Evolutionary conservation across 164 flowering plant species (phyloP).

Genomic region (Buxus sempervirens): DNA sequence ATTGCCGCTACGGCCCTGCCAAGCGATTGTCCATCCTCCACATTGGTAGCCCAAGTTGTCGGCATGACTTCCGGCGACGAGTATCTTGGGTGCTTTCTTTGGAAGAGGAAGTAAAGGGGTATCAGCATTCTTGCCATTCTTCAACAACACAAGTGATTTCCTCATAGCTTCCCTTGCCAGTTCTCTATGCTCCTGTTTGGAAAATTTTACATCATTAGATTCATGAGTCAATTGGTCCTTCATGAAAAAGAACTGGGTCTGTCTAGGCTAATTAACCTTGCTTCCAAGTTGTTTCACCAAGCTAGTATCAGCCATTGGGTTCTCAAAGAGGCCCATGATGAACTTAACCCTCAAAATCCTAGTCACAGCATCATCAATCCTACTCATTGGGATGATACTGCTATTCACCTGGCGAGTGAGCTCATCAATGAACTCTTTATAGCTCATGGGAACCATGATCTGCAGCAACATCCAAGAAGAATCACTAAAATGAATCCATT

Average conservation of each 20-base stretch:
- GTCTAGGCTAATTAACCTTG: too few species aligned
- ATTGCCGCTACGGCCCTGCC: conserved; percentile 48
- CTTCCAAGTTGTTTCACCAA: conserved; percentile 32
- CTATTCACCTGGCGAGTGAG: conserved; percentile 27
- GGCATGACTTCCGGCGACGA: conserved; percentile 51
- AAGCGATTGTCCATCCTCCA: conserved; percentile 59
- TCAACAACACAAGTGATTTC: conserved; percentile 49
- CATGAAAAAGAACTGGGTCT: too few species aligned
- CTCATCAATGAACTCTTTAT: conserved; percentile 22
- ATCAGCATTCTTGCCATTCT: too few species aligned
- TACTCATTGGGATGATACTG: conserved; percentile 27
- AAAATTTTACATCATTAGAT: neutral
- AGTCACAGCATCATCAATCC: conserved; percentile 39
- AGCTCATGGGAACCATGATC: conserved; percentile 32
- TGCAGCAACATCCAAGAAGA: conserved; percentile 10
- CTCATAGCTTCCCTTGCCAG: conserved; percentile 66
- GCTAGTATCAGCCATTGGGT: conserved; percentile 35
- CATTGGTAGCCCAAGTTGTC: conserved; percentile 54
- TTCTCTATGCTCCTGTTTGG: conserved; percentile 41
- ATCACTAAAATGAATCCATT: too few species aligned
- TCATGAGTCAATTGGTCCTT: too few species aligned
- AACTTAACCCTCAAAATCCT: conserved; percentile 40
- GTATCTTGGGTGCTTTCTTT: conserved; percentile 43
- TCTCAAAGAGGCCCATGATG: conserved; percentile 41
- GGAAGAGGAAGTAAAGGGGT: conserved; percentile 45